Evolutionary conservation across 768 basidiomycete genomes (phyloP).

Genomic region (Leucosporidium yakuticum): DNA sequence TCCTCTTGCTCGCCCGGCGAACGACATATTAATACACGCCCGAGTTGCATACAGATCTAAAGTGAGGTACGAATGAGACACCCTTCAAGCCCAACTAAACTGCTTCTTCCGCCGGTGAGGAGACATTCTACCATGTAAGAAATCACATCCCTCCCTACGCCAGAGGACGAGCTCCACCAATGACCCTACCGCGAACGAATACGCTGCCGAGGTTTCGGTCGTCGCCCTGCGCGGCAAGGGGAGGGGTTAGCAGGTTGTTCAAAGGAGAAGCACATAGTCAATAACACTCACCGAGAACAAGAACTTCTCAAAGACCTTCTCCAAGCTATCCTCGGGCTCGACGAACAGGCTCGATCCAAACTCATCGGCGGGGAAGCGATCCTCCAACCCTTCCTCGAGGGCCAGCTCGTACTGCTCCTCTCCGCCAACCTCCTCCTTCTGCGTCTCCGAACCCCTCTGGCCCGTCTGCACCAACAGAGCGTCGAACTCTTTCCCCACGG

Average conservation of each 20-base stretch:
- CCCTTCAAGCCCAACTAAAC: no score
- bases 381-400: conserved; percentile 15
- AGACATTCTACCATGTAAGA: no score
- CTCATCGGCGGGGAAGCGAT: conserved; percentile 8
- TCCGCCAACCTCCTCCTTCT: conserved; percentile 47
- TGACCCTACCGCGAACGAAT: conserved; percentile 70
- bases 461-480: conserved; percentile 66
- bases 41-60: no score
- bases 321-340: conserved; percentile 45
- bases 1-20: no score
- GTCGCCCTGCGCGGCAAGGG: conserved; percentile 25
- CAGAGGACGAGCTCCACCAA: conserved; percentile 56
- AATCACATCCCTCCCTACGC: neutral
- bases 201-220: conserved; percentile 63
- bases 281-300: conserved; percentile 12
- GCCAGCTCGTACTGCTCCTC: conserved; percentile 46
- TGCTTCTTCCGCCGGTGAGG: no score
- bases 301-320: conserved; percentile 60
- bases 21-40: no score
- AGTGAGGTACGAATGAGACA: no score
- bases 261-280: neutral
- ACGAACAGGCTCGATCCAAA: conserved; percentile 34
- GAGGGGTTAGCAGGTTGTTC: neutral
- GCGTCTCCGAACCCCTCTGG: conserved; percentile 41
- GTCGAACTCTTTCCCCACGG: conserved; percentile 79